phyloP scores from a whole-genome alignment of 2,329 filamentous ascomycete genomes.

The Cytospora chrysosperma region DNA sequence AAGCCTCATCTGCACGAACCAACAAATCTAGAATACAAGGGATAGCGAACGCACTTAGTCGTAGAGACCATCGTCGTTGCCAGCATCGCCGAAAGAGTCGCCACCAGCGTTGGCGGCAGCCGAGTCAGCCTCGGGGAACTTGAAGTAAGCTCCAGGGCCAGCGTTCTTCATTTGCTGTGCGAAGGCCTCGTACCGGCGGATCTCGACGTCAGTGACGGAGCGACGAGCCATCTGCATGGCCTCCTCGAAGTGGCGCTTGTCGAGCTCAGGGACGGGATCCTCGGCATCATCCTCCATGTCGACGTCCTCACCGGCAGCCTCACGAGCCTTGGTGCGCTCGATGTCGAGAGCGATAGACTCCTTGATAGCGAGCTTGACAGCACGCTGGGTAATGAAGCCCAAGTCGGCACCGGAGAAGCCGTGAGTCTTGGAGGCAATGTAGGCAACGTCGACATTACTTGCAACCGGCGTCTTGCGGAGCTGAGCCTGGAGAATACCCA shows the following conservation, averaged over 20 bases:
- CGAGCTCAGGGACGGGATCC: constrained; percentile 93
- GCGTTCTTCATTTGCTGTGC: constrained; percentile 99
- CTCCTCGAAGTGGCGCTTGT: constrained; percentile 96
- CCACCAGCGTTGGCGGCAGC: constrained; percentile 62
- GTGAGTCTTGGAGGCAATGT: constrained; percentile 95
- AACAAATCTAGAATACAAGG: constrained; percentile 49
- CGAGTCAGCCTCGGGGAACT: constrained; percentile 77
- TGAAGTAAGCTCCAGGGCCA: constrained; percentile 94
- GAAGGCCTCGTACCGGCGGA: constrained; percentile 97
- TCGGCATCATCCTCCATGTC: constrained; percentile 81
- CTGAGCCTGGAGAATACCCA: constrained; percentile 89
- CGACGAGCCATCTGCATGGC: constrained; percentile 93
- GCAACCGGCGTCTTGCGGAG: constrained; percentile 97
- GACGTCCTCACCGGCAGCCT: constrained; percentile 76
- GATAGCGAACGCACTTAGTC: constrained; percentile 59
- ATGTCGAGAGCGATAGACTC: constrained; percentile 88
- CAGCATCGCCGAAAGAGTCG: constrained; percentile 75
- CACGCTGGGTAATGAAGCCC: constrained; percentile 97
- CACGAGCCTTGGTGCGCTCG: constrained; percentile 83
- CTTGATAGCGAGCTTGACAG: constrained; percentile 99
- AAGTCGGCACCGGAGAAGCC: constrained; percentile 99
- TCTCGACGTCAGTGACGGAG: constrained; percentile 95
- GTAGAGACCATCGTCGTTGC: constrained; percentile 96
- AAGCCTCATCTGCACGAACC: not conserved
- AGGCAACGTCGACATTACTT: constrained; percentile 80